Evolutionary conservation across 2,329 filamentous ascomycete species (phyloP).

Genomic region (Aspergillus brasiliensis): DNA sequence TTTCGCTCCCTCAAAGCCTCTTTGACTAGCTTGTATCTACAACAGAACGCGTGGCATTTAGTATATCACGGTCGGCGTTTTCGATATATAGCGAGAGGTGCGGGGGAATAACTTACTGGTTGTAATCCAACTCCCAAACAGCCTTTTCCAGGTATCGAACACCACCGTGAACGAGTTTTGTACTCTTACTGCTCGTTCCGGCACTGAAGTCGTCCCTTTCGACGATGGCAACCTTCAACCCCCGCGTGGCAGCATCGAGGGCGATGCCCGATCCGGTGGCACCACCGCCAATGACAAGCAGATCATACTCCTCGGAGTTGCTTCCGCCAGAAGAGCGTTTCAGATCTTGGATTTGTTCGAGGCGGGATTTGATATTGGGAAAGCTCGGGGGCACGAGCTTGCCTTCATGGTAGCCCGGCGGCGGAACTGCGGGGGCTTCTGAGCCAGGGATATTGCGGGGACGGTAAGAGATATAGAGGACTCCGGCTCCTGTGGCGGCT

Average conservation of each 20-base stretch:
- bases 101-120: conserved; percentile 59
- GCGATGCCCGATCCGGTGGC: conserved; percentile 80
- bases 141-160: conserved; percentile 86
- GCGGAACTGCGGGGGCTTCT: conserved; percentile 63
- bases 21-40: conserved; percentile 68
- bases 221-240: conserved; percentile 76
- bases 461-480: conserved; percentile 63
- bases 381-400: conserved; percentile 58
- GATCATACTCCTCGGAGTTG: conserved; percentile 62
- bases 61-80: neutral
- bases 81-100: neutral
- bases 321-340: conserved; percentile 43
- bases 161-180: conserved; percentile 82
- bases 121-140: conserved; percentile 81
- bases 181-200: conserved; percentile 83
- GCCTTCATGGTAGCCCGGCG: conserved; percentile 63
- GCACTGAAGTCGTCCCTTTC: conserved; percentile 82
- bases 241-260: conserved; percentile 76
- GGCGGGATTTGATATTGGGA: conserved; percentile 52
- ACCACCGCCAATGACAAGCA: conserved; percentile 77
- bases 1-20: conserved; percentile 80
- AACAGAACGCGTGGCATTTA: neutral
- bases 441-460: conserved; percentile 66
- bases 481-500: conserved; percentile 55
- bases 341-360: conserved; percentile 55